Conservation (phyloP, 1,139 yeast genomes). For the Blastobotrys aristatus region DNA sequence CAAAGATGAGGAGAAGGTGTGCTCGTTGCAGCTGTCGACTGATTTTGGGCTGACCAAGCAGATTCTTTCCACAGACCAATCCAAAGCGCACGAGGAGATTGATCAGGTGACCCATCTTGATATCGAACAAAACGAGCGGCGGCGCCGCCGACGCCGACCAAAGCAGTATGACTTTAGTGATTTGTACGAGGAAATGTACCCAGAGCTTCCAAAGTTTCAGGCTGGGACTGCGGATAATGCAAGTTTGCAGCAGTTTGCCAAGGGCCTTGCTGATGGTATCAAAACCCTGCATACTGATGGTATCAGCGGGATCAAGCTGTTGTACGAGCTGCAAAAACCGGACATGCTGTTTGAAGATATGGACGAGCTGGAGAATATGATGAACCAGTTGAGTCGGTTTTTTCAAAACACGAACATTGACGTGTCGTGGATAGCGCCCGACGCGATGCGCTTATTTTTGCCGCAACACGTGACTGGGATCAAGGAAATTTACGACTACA, state of each 20-base stretch:
- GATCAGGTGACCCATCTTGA: not conserved
- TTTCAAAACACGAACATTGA: conserved; percentile 33
- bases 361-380: conserved; percentile 47
- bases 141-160: not conserved
- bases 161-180: conserved; percentile 16
- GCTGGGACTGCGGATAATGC: conserved; percentile 2
- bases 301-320: conserved; percentile 11
- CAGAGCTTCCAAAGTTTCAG: conserved; percentile 1
- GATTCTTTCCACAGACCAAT: conserved; percentile 15
- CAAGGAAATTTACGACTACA: conserved; percentile 16
- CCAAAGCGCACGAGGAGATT: conserved; percentile 7
- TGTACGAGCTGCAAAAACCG: conserved; percentile 17
- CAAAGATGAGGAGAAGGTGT: not conserved
- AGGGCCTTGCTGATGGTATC: conserved; percentile 14
- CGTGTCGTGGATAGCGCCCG: conserved; percentile 17
- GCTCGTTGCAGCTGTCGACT: conserved; percentile 17
- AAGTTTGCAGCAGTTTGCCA: conserved; percentile 13
- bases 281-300: conserved; percentile 17
- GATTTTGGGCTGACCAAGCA: conserved; percentile 28
- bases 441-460: conserved; percentile 12
- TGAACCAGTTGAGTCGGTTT: conserved; percentile 43
- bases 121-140: not conserved
- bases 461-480: conserved; percentile 1
- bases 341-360: conserved; percentile 7
- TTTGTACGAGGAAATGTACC: conserved; percentile 15